These are phyloP conservation scores for Mortierella sp. DNA, from an alignment of 371 early-diverging fungal species.

Conservation along the genomic window DNA sequence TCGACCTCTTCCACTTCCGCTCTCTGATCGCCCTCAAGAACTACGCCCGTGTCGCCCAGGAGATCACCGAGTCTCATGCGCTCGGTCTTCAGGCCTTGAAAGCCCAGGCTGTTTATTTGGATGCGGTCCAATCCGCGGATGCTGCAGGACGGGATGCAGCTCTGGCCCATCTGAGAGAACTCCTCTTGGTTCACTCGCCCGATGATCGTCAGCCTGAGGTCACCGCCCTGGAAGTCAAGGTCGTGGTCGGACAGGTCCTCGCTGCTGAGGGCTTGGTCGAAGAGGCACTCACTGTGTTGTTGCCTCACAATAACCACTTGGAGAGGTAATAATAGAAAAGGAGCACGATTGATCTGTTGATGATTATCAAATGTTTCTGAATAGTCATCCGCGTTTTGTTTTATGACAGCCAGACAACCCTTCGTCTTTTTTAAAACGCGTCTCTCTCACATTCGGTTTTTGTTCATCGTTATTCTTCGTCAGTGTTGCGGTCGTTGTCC, in stretches of 20 bases:
- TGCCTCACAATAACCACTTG: conserved; percentile 77
- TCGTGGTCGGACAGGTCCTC: conserved; percentile 64
- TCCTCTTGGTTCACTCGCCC: conserved; percentile 32
- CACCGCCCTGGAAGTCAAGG: conserved; percentile 49
- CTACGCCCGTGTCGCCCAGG: conserved; percentile 52
- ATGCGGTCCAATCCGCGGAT: conserved; percentile 52
- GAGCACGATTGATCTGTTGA: too few relatives aligned
- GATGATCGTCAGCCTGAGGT: conserved; percentile 40
- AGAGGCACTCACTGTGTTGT: conserved; percentile 75
- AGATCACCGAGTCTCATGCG: conserved; percentile 36
- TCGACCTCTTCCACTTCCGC: conserved; percentile 46
- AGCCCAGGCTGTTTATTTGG: conserved; percentile 51
- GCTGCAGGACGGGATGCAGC: conserved; percentile 47
- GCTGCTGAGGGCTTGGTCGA: conserved; percentile 60
- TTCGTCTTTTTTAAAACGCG: not conserved
- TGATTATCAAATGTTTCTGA: too few relatives aligned
- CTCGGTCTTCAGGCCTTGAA: conserved; percentile 51
- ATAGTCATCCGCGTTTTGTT: too few relatives aligned
- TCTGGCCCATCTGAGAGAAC: conserved; percentile 38
- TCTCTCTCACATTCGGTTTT: too few relatives aligned
- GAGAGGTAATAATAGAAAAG: conserved; percentile 85
- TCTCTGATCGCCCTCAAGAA: conserved; percentile 48
- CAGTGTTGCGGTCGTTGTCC: conserved; percentile 82
- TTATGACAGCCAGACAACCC: too few relatives aligned
- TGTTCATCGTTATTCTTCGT: not conserved